Conservation (phyloP, 805 yeast genomes). For the Ogataea nonfermentans region DNA sequence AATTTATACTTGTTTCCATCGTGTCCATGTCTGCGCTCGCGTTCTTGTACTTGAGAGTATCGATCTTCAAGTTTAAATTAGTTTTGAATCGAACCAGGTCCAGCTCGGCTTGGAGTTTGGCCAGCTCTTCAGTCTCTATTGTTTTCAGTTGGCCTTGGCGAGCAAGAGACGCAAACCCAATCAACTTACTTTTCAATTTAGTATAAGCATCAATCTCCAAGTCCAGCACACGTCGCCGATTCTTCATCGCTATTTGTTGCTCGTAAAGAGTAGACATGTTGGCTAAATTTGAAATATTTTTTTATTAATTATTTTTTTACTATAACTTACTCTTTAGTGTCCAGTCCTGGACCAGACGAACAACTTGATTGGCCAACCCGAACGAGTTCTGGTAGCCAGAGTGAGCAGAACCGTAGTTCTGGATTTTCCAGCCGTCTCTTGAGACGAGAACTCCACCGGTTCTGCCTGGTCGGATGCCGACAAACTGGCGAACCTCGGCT, state of each 20-base stretch:
- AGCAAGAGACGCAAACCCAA: slow-evolving; percentile 15
- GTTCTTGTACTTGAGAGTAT: slow-evolving; percentile 18
- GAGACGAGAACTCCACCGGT: slow-evolving; percentile 53
- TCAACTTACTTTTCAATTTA: slow-evolving; percentile 22
- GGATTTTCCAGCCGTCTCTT: slow-evolving; percentile 38
- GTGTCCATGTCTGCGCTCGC: slow-evolving; percentile 15
- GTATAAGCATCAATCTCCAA: slow-evolving; percentile 29
- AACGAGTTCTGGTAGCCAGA: slow-evolving; percentile 62
- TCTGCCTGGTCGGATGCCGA: slow-evolving; percentile 72
- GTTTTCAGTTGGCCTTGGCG: slow-evolving; percentile 18
- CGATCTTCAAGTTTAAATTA: slow-evolving; percentile 21
- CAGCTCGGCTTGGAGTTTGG: slow-evolving; percentile 20
- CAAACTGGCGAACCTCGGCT: slow-evolving; percentile 54
- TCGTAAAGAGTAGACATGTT: slow-evolving; percentile 11
- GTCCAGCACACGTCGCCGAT: slow-evolving; percentile 32
- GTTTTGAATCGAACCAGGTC: slow-evolving; percentile 19
- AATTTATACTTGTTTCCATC: slow-evolving; percentile 22
- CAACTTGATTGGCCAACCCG: slow-evolving; percentile 27
- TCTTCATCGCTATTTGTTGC: slow-evolving; percentile 26
- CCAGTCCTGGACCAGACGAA: slow-evolving; percentile 21
- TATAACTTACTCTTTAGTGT: slow-evolving; percentile 1
- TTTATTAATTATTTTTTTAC: neutral
- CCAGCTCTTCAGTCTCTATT: slow-evolving; percentile 17
- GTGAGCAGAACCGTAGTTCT: slow-evolving; percentile 73
- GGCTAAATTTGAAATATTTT: neutral